Evolutionary conservation across 371 early-diverging fungal species (phyloP), one percentile per base, ranked within the genome.

Genomic region (Mucor velutinosus): DNA sequence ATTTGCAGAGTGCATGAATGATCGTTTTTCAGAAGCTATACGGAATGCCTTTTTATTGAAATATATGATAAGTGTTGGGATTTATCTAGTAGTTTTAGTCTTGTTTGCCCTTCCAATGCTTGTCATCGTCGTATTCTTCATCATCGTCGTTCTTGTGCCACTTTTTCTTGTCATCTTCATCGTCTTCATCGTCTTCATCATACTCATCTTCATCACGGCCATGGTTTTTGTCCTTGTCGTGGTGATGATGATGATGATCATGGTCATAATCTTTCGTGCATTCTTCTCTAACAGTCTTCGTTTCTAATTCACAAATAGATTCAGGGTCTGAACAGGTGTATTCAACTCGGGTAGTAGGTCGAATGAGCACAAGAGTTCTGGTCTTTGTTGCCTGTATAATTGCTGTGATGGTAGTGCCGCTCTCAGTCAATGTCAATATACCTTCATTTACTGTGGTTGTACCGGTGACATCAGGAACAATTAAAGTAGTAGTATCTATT

Each of bases 91-190:
- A 27, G 15, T 53, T 27, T 27, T 53, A 15, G 14, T 53, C 27
- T 53, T 53, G 27, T 19, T 51, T 25, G 11, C 45, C 64, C 41
- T 72, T 64, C 59, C 74, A 76, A 53, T 81, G 72, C 23, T 58
- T 35, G 5, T 58, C 27, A 30, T 47, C 33, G 41, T 66, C 43
- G 15, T 60, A 41, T 0, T 63, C 59, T 19, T 69, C 62, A 14
- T 69, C 62, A 37, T 62, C 27, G 4, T 71, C 57, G 21, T 70
- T 25, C 2, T 62, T 56, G 14, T 61, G 47, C 53, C 47, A 27
- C 61, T 74, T 56, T 70, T 75, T 32, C 8, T 66, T 47, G 21
- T 32, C 43, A 19, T n/a, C 21, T 63, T 53, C 27, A 14, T 51
- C 51, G 4, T 23, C 51, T 1, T 53, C 53, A 0, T 25, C 53